Evolutionary conservation across 2,329 filamentous ascomycete genomes (phyloP), one percentile per base, ranked within the genome.

Genomic region (Venturia oleaginea): DNA sequence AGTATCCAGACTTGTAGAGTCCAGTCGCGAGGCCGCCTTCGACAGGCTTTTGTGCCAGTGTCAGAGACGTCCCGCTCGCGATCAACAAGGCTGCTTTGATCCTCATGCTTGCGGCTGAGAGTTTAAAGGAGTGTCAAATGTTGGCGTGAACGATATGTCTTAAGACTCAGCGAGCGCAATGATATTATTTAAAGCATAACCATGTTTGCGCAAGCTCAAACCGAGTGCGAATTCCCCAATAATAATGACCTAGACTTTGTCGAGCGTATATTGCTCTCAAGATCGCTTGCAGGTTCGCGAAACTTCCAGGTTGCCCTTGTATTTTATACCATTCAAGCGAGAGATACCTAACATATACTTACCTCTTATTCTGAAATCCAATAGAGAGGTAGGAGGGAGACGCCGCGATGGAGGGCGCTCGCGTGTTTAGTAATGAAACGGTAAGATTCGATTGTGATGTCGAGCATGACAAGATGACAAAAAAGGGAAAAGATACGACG

Each of bases 21-120:
- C 63, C 63, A n/a, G 59, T 63, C 17, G 40, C 42, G 38, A 51
- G 42, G 24, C 67, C 84, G 81, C 72, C 91, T 57, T 55, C 27
- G 3, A 61, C 59, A 43, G 59, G 59, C 24, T 51, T 51, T 11
- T 51, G 7, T 27, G 46, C 46, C 2, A 51, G 46, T 22, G 46
- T 51, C 22, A 51, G 40, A 24, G 59, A 34, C 2, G 24, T 30
- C 17, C 27, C 24, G 22, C 40, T 19, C 6, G 32, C 61, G 10
- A 61, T 15, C 11, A 46, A 11, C 17, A 46, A 61, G n/a, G 34
- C 34, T 17, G 55, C 55, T 2, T 24, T 59, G 30, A 57, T 32
- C 17, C 19, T 57, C 51, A 57, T 57, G 51, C 51, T 57, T 34
- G 5, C 7, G 51, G 27, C 15, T 19, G 30, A n/a, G 7, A 13